A percentile compares a stretch with the other conserved stretches of the same genome.
Evolutionary conservation across 2,329 filamentous ascomycete genomes (phyloP).

Genomic region (Neofusicoccum laricinum): DNA sequence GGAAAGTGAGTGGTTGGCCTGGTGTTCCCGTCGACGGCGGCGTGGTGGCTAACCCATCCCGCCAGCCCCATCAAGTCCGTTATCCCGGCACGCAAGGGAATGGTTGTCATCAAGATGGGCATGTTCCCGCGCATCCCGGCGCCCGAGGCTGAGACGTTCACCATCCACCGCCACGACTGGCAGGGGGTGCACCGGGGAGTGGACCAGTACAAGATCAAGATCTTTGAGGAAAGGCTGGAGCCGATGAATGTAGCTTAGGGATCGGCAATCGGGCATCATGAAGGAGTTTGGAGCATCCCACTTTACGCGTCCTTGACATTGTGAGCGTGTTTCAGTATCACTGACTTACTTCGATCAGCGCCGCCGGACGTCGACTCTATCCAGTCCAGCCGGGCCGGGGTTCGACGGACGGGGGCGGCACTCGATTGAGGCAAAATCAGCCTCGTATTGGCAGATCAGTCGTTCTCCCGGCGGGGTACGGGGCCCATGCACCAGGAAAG

Average conservation of each 20-base stretch:
- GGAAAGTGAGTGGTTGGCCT: slow-evolving; percentile 38
- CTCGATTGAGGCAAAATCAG: background rate
- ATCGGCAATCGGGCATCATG: background rate
- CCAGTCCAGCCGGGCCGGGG: no score
- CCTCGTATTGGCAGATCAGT: background rate
- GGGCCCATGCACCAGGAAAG: background rate
- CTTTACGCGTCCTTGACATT: no score
- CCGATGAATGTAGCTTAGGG: background rate
- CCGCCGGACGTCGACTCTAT: no score
- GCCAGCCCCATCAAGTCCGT: slow-evolving; percentile 48
- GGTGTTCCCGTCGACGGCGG: no score
- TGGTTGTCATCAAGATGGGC: slow-evolving; percentile 50
- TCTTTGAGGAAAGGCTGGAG: slow-evolving; percentile 38
- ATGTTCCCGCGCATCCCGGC: slow-evolving; percentile 48
- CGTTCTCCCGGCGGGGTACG: background rate
- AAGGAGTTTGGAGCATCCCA: no score
- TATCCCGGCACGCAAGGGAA: slow-evolving; percentile 33
- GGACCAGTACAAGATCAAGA: slow-evolving; percentile 39
- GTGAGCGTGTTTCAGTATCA: no score
- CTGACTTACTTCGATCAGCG: no score
- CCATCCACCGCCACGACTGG: slow-evolving; percentile 44
- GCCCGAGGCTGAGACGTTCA: slow-evolving; percentile 47
- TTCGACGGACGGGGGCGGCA: no score
- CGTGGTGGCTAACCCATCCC: no score
- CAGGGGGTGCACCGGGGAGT: slow-evolving; percentile 38